Evolutionary conservation across 495 filamentous ascomycete genomes (phyloP).

Genomic region (Aspergillus mulundensis): DNA sequence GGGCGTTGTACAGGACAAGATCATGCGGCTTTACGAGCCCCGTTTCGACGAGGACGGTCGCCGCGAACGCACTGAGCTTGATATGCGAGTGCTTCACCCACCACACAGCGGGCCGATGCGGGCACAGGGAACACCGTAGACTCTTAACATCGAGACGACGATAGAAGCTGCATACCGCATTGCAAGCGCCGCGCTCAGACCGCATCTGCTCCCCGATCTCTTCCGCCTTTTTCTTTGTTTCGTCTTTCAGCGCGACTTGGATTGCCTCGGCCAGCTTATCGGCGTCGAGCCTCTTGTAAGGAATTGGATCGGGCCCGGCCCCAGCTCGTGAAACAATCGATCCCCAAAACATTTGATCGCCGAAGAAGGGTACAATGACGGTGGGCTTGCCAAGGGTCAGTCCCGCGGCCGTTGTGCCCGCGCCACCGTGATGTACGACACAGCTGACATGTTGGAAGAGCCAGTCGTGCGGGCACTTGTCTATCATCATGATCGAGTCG

Average conservation of each 20-base stretch:
- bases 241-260: conserved; percentile 49
- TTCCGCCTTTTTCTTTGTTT: conserved; percentile 51
- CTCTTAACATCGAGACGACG: conserved; percentile 56
- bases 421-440: conserved; percentile 78
- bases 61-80: conserved; percentile 65
- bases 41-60: conserved; percentile 58
- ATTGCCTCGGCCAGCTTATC: conserved; percentile 61
- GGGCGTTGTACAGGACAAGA: conserved; percentile 58
- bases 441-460: conserved; percentile 68
- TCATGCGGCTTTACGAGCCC: conserved; percentile 58
- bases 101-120: conserved; percentile 66
- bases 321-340: conserved; percentile 68
- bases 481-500: conserved; percentile 64
- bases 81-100: conserved; percentile 59
- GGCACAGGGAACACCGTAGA: conserved; percentile 62
- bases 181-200: conserved; percentile 57
- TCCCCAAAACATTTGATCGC: conserved; percentile 80
- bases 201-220: conserved; percentile 57
- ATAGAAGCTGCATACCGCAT: conserved; percentile 67
- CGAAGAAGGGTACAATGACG: conserved; percentile 76
- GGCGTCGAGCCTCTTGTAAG: conserved; percentile 61
- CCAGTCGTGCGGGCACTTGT: conserved; percentile 80
- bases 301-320: conserved; percentile 67
- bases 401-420: conserved; percentile 73
- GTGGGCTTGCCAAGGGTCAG: conserved; percentile 65